A percentile compares a stretch with the other conserved stretches of the same genome.
These are phyloP conservation scores for Sechiopsis laciniata DNA, from an alignment of 306 rosid species.

Conservation along the genomic window DNA sequence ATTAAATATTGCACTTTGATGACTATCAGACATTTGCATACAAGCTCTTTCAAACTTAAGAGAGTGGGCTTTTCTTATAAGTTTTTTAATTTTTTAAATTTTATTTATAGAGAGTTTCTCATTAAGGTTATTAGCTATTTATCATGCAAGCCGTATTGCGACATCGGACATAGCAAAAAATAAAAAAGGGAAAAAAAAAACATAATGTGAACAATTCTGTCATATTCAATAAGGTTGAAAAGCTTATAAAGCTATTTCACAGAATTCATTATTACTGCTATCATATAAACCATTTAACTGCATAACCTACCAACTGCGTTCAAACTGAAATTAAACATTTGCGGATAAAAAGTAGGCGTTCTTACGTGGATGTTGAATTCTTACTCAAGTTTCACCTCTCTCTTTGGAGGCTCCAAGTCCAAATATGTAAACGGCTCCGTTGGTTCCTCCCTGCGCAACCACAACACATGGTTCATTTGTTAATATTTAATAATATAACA, in stretches of 20 bases:
- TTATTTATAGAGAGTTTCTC: background rate
- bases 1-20: background rate
- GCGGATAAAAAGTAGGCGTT: background rate
- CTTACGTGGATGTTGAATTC: conserved; percentile 9
- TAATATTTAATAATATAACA: background rate
- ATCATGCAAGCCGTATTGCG: background rate
- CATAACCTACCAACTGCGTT: background rate
- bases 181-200: too few species aligned
- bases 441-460: conserved; percentile 74
- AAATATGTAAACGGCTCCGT: conserved; percentile 72
- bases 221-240: conserved; percentile 5
- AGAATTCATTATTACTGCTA: background rate
- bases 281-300: background rate
- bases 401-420: conserved; percentile 65
- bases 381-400: conserved; percentile 57
- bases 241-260: conserved; percentile 4
- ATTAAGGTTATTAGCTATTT: background rate
- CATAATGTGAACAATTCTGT: background rate
- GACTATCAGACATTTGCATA: background rate
- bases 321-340: background rate
- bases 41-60: background rate
- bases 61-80: background rate
- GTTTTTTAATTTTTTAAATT: too few species aligned
- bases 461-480: background rate
- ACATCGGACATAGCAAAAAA: background rate